Evolutionary conservation across 208 protist genomes (phyloP).

Genomic region (Crithidia thermophila): DNA sequence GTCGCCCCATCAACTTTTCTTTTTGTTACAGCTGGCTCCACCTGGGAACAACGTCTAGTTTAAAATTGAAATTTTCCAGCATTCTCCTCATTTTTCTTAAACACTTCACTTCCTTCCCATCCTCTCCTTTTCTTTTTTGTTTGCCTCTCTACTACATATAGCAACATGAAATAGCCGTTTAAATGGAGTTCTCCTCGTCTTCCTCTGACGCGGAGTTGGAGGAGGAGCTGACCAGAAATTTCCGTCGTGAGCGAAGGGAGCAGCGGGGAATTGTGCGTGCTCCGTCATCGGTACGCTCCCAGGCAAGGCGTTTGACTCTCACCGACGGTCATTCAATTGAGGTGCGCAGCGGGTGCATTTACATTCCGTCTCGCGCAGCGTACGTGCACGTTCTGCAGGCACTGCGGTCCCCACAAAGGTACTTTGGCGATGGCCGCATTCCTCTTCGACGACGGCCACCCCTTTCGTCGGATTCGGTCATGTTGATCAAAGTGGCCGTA

Average conservation of each 20-base stretch:
- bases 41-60: too few species aligned
- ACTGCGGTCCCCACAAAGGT: constrained; percentile 40
- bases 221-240: constrained; percentile 45
- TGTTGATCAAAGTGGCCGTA: constrained; percentile 35
- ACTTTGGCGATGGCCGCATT: constrained; percentile 63
- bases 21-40: too few species aligned
- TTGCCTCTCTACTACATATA: background rate
- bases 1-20: too few species aligned
- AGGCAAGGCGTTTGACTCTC: constrained; percentile 23
- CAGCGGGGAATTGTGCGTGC: constrained; percentile 41
- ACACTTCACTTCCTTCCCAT: background rate
- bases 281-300: constrained; percentile 13
- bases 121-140: background rate
- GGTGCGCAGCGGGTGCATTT: constrained; percentile 54
- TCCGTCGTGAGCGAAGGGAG: constrained; percentile 16
- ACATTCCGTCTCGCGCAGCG: constrained; percentile 51
- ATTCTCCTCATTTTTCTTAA: too few species aligned
- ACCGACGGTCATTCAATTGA: constrained; percentile 37
- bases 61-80: too few species aligned
- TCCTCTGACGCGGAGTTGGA: constrained; percentile 67
- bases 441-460: constrained; percentile 30
- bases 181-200: constrained; percentile 63
- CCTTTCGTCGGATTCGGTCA: constrained; percentile 37
- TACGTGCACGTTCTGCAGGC: constrained; percentile 64
- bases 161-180: background rate